phyloP scores from a whole-genome alignment of 352 stramenopile genomes.

The Phytopythium vexans region DNA sequence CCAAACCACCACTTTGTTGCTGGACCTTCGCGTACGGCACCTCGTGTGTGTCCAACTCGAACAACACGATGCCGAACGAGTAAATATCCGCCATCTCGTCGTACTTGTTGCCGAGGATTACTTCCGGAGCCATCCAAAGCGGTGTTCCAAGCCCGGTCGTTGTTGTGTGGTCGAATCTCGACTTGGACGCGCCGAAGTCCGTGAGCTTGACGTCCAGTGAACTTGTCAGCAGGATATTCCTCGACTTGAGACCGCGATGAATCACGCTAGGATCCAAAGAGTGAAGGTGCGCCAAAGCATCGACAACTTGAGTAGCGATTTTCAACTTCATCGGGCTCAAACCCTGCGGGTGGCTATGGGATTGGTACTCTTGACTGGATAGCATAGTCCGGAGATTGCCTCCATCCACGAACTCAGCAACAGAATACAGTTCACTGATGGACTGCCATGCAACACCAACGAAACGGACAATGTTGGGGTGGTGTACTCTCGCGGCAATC shows the following conservation, averaged over 20 bases:
- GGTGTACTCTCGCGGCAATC: constrained; percentile 35
- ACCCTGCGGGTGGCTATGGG: constrained; percentile 17
- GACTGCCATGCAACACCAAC: constrained; percentile 50
- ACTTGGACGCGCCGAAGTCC: constrained; percentile 43
- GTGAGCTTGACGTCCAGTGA: constrained; percentile 32
- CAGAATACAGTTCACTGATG: constrained; percentile 32
- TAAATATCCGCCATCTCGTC: constrained; percentile 40
- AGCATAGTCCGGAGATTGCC: constrained; percentile 37
- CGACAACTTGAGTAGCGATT: constrained; percentile 26
- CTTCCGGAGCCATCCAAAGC: constrained; percentile 43
- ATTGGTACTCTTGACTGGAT: constrained; percentile 19
- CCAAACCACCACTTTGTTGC: too few relatives aligned
- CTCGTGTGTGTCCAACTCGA: constrained; percentile 39
- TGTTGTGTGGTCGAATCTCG: constrained; percentile 27
- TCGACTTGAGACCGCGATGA: constrained; percentile 40
- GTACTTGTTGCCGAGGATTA: constrained; percentile 43
- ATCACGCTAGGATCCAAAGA: constrained; percentile 32
- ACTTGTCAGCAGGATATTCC: constrained; percentile 28
- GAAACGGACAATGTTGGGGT: constrained; percentile 36
- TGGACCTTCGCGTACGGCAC: too few relatives aligned
- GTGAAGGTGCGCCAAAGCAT: constrained; percentile 44
- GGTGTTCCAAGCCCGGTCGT: constrained; percentile 30
- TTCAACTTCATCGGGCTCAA: constrained; percentile 31
- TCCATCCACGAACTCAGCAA: constrained; percentile 41
- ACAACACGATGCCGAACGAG: constrained; percentile 45